These are phyloP conservation scores for Xylaria sp. DNA, from an alignment of 2,329 filamentous ascomycete species.

Conservation along the genomic window DNA sequence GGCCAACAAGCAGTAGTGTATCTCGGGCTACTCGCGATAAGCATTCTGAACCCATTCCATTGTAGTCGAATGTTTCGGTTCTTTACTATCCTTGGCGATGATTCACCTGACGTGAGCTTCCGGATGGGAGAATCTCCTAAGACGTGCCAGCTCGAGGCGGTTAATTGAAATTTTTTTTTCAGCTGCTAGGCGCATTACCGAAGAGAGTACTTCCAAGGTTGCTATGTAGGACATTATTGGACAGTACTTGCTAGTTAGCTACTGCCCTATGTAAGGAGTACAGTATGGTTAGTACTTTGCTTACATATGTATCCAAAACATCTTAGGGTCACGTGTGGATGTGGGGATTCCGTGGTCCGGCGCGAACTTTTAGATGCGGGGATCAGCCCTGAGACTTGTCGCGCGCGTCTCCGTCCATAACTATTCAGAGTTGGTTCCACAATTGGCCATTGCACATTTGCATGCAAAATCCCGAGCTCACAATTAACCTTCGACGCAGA, in stretches of 20 bases:
- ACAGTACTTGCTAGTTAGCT: too few species aligned
- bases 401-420: conserved; percentile 4
- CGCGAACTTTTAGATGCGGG: conserved; percentile 6
- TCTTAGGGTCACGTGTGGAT: conserved; percentile 20
- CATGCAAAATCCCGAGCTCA: background rate
- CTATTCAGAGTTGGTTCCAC: background rate
- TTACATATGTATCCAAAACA: background rate
- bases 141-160: background rate
- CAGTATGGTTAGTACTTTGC: too few species aligned
- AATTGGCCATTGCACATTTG: background rate
- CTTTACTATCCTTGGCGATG: background rate
- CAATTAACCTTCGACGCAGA: background rate
- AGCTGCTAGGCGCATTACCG: background rate
- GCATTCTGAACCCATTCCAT: background rate
- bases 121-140: background rate
- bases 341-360: conserved; percentile 22
- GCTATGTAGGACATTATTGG: background rate
- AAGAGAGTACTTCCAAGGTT: background rate
- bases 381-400: conserved; percentile 8
- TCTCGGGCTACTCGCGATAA: background rate
- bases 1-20: background rate
- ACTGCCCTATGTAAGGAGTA: too few species aligned
- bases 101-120: background rate
- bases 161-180: background rate
- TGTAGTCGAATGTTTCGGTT: background rate